Conservation (phyloP, 2,329 filamentous ascomycete species). For the Pyrenophora seminiperda region DNA sequence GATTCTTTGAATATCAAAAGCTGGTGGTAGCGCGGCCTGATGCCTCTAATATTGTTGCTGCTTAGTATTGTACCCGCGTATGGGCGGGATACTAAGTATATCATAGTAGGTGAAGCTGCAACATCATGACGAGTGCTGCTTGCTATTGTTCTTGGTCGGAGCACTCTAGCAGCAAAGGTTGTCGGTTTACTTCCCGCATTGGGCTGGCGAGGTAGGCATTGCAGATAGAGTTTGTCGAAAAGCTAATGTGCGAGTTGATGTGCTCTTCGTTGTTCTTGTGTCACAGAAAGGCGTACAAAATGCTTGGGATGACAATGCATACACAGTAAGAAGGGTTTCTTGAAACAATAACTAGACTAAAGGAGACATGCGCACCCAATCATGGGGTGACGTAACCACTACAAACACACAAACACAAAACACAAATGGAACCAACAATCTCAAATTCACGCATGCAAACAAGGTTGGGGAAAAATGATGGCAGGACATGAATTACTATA, state of each 20-base stretch:
- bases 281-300: too few relatives aligned
- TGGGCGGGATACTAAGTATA: not conserved
- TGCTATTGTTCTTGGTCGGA: not conserved
- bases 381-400: not conserved
- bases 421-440: not conserved
- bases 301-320: too few relatives aligned
- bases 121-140: not conserved
- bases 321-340: not conserved
- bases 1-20: not conserved
- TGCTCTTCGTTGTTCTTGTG: too few relatives aligned
- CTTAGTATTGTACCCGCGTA: slow-evolving; percentile 1
- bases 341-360: not conserved
- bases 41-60: slow-evolving; percentile 1
- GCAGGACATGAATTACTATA: slow-evolving; percentile 1
- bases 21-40: not conserved
- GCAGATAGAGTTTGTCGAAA: too few relatives aligned
- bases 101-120: not conserved
- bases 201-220: too few relatives aligned
- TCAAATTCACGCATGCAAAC: not conserved
- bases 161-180: too few relatives aligned
- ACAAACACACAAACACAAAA: not conserved
- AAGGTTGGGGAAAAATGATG: not conserved
- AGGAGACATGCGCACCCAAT: too few relatives aligned
- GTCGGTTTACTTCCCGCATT: too few relatives aligned
- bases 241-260: too few relatives aligned